A percentile compares a stretch with the other conserved stretches of the same genome.
phyloP scores from a whole-genome alignment of 352 stramenopile genomes.

The Phytophthora palmivora region DNA sequence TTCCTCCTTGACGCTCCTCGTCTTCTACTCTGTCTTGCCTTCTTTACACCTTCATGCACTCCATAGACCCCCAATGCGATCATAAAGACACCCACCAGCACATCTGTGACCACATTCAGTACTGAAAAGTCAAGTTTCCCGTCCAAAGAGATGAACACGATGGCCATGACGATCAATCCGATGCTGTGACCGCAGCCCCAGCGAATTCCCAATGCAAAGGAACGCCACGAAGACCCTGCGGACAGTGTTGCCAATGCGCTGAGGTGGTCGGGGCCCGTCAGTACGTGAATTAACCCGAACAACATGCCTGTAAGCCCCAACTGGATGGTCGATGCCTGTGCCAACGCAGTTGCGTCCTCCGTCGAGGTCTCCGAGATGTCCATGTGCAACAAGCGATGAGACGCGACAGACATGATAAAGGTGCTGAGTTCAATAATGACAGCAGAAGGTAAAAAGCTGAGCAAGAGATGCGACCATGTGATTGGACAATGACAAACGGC shows the following conservation, averaged over 20 bases:
- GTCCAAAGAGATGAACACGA: conserved; percentile 68
- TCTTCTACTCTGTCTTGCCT: conserved; percentile 37
- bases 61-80: conserved; percentile 69
- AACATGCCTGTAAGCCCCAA: conserved; percentile 61
- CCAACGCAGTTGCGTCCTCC: conserved; percentile 39
- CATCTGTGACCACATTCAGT: conserved; percentile 63
- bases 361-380: conserved; percentile 35
- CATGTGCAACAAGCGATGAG: conserved; percentile 47
- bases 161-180: conserved; percentile 79
- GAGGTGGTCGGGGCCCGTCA: conserved; percentile 87
- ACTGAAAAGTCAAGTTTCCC: conserved; percentile 62
- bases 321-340: conserved; percentile 45
- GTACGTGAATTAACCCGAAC: conserved; percentile 71
- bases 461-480: not conserved
- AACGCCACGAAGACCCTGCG: conserved; percentile 72
- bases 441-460: not conserved
- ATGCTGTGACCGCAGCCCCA: conserved; percentile 92
- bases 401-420: conserved; percentile 13
- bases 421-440: conserved; percentile 9
- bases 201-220: conserved; percentile 83
- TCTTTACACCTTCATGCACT: conserved; percentile 69
- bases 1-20: conserved; percentile 30
- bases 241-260: conserved; percentile 86
- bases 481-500: not conserved
- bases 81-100: conserved; percentile 76